Evolutionary conservation across 1,284 basidiomycete genomes (phyloP).

Genomic region (Tilletia setariae): DNA sequence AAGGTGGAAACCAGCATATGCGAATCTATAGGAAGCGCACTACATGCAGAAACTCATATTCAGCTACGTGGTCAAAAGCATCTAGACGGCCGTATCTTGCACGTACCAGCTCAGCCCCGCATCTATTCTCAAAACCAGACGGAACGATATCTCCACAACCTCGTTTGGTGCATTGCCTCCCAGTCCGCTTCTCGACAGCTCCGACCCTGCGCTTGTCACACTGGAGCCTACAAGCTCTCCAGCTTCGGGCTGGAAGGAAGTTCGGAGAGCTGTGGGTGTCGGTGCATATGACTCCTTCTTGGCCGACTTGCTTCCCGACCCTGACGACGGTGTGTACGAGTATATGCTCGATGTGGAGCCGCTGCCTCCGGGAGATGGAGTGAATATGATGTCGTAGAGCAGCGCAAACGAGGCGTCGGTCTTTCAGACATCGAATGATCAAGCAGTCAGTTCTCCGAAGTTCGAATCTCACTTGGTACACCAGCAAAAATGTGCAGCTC

Average conservation of each 20-base stretch:
- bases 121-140: slow-evolving; percentile 44
- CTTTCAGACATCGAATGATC: slow-evolving; percentile 5
- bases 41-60: not conserved
- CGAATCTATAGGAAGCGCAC: slow-evolving; percentile 29
- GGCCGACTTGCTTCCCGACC: slow-evolving; percentile 30
- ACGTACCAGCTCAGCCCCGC: slow-evolving; percentile 37
- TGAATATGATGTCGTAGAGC: slow-evolving; percentile 36
- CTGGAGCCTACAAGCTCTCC: slow-evolving; percentile 30
- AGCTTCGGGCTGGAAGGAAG: slow-evolving; percentile 37
- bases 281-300: slow-evolving; percentile 35
- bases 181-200: slow-evolving; percentile 24
- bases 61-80: too few relatives aligned
- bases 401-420: slow-evolving; percentile 36
- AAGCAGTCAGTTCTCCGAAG: not conserved
- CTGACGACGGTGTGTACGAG: slow-evolving; percentile 39
- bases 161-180: slow-evolving; percentile 25
- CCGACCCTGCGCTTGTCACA: slow-evolving; percentile 25
- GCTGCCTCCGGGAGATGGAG: slow-evolving; percentile 12
- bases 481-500: slow-evolving; percentile 22
- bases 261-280: slow-evolving; percentile 27
- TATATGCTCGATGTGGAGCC: slow-evolving; percentile 28
- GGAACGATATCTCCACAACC: slow-evolving; percentile 35
- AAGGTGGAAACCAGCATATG: slow-evolving; percentile 46
- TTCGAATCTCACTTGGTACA: not conserved
- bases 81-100: not conserved